Conservation (phyloP, 2,329 filamentous ascomycete species). For the Fusarium annulatum region DNA sequence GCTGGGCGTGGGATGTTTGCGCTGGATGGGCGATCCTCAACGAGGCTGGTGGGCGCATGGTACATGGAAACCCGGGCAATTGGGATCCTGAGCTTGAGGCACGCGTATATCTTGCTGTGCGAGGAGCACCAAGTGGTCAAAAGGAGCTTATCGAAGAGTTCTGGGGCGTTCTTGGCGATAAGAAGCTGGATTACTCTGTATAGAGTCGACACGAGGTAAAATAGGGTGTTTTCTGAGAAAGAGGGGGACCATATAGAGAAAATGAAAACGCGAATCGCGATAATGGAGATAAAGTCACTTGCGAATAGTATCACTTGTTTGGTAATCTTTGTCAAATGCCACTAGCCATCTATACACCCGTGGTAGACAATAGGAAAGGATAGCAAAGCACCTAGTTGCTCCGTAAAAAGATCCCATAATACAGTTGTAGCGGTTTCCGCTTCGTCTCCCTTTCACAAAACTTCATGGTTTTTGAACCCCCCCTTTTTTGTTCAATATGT, state of each 20-base stretch:
- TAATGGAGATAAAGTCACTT: background rate
- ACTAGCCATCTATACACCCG: conserved; percentile 26
- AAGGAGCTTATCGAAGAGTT: conserved; percentile 72
- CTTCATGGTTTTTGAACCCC: background rate
- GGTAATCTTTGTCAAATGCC: conserved; percentile 29
- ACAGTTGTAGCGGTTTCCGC: conserved; percentile 34
- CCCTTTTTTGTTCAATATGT: conserved; percentile 29
- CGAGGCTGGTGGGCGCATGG: conserved; percentile 80
- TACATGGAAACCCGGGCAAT: conserved; percentile 76
- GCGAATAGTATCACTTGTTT: conserved; percentile 8
- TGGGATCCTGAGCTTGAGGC: conserved; percentile 73
- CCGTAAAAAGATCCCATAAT: conserved; percentile 39
- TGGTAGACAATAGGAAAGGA: conserved; percentile 28
- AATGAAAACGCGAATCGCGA: background rate
- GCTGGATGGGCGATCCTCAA: conserved; percentile 81
- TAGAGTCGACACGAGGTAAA: conserved; percentile 9
- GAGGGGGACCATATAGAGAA: conserved; percentile 5
- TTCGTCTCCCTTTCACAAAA: conserved; percentile 3
- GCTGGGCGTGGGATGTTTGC: conserved; percentile 88
- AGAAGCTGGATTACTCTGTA: conserved; percentile 60
- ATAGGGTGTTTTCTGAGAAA: background rate
- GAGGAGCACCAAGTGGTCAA: conserved; percentile 69
- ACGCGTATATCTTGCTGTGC: conserved; percentile 71
- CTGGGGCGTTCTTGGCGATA: conserved; percentile 69
- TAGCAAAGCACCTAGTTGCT: conserved; percentile 35